Conservation (phyloP, 805 yeast genomes). For the Metschnikowia colocasiae region DNA sequence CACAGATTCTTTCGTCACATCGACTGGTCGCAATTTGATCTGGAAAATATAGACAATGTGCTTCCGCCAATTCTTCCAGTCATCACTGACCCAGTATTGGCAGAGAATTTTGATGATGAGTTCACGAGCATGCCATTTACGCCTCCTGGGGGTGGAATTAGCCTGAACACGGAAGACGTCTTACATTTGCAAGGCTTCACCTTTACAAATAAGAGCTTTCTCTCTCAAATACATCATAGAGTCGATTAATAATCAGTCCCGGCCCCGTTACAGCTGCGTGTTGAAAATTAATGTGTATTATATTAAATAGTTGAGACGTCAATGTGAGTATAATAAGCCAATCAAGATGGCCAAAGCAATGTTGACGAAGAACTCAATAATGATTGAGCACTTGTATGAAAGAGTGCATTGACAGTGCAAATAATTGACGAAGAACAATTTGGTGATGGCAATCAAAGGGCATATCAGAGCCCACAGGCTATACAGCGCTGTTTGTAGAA, state of each 20-base stretch:
- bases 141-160: constrained; percentile 11
- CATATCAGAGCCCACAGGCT: background rate
- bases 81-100: constrained; percentile 73
- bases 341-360: constrained; percentile 1
- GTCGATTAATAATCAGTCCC: background rate
- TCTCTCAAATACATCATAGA: background rate
- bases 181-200: constrained; percentile 41
- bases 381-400: constrained; percentile 13
- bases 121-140: constrained; percentile 67
- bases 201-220: constrained; percentile 37
- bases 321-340: constrained; percentile 12
- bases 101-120: constrained; percentile 80
- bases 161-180: constrained; percentile 23
- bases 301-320: background rate
- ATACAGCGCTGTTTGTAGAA: background rate
- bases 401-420: constrained; percentile 12
- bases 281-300: background rate
- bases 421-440: constrained; percentile 16
- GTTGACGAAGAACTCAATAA: constrained; percentile 7
- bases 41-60: constrained; percentile 39
- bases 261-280: too few species aligned
- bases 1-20: constrained; percentile 77
- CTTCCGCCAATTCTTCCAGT: constrained; percentile 81
- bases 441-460: background rate
- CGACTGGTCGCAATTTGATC: constrained; percentile 59